A percentile compares a stretch with the other conserved stretches of the same genome.
These are phyloP conservation scores for Tardiomyces depauwii DNA, from an alignment of 1,139 yeast genomes.

Conservation along the genomic window DNA sequence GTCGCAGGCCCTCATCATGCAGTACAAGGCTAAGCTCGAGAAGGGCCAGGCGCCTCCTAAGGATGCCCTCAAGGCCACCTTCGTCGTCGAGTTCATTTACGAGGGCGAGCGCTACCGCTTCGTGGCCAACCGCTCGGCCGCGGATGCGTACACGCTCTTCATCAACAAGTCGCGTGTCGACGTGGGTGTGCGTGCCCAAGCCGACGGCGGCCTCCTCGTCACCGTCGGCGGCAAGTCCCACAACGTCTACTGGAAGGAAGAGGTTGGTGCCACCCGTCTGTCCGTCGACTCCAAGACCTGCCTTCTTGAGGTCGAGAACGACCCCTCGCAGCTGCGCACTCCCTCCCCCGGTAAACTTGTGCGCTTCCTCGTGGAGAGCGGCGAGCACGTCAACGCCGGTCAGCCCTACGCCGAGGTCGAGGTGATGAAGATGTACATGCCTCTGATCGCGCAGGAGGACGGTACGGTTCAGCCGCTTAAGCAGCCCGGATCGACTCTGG, in stretches of 20 bases:
- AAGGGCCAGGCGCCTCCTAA: constrained; percentile 92
- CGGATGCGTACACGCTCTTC: constrained; percentile 75
- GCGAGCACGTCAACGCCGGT: constrained; percentile 86
- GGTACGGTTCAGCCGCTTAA: constrained; percentile 88
- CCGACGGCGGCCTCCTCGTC: constrained; percentile 89
- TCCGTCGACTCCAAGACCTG: constrained; percentile 95
- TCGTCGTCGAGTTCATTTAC: constrained; percentile 88
- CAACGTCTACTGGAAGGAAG: constrained; percentile 95
- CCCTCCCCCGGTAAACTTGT: constrained; percentile 98
- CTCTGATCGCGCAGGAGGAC: constrained; percentile 68
- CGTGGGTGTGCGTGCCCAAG: constrained; percentile 74
- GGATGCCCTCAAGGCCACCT: constrained; percentile 70
- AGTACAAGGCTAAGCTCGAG: constrained; percentile 64
- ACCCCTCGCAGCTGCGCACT: constrained; percentile 95
- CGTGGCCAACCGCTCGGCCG: constrained; percentile 87
- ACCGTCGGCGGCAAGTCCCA: constrained; percentile 90
- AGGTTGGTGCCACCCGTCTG: constrained; percentile 89
- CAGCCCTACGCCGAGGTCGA: constrained; percentile 97
- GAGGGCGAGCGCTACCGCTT: constrained; percentile 90
- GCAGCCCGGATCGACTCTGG: constrained; percentile 96
- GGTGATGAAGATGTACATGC: constrained; percentile 86
- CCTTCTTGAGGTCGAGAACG: constrained; percentile 85
- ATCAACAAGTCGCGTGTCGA: constrained; percentile 87
- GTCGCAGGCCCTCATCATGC: constrained; percentile 58
- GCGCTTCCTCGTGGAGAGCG: constrained; percentile 85